phyloP scores from a whole-genome alignment of 768 basidiomycete genomes.

The Boletus speciosus region DNA sequence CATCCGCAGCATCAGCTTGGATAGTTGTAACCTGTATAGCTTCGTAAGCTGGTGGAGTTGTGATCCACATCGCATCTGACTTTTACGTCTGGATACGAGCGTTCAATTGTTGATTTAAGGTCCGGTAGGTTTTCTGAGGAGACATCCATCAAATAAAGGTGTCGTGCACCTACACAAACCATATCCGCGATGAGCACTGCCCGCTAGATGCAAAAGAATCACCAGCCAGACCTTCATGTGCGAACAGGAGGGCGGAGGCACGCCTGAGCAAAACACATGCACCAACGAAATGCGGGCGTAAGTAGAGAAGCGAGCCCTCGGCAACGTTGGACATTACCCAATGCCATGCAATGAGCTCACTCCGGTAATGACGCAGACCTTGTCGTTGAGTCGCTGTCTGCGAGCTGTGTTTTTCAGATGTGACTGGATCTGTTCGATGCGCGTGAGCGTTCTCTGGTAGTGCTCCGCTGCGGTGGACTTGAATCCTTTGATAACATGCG shows the following conservation, averaged over 20 bases:
- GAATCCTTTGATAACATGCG: conserved; percentile 4
- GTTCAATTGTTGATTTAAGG: conserved; percentile 64
- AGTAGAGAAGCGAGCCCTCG: conserved; percentile 8
- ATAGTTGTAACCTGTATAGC: conserved; percentile 66
- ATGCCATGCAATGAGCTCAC: conserved; percentile 86
- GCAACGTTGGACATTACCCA: conserved; percentile 49
- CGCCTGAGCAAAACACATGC: conserved; percentile 43
- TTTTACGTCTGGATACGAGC: conserved; percentile 73
- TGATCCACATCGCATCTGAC: conserved; percentile 34
- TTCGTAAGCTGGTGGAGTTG: conserved; percentile 10
- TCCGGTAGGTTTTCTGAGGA: conserved; percentile 63
- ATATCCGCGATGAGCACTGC: conserved; percentile 3
- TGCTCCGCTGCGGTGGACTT: conserved; percentile 43
- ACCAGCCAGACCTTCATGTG: conserved; percentile 63
- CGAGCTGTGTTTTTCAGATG: conserved; percentile 59
- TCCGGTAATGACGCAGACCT: conserved; percentile 87
- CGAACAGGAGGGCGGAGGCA: conserved; percentile 67
- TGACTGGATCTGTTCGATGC: conserved; percentile 63
- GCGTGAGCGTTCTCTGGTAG: conserved; percentile 56
- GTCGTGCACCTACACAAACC: conserved; percentile 56
- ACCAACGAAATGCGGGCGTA: conserved; percentile 5
- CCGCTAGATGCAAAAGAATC: neutral
- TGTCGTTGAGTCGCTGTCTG: conserved; percentile 58
- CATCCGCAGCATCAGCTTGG: conserved; percentile 83
- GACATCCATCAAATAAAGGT: conserved; percentile 76